Base-by-base conservation (phyloP, 768 basidiomycete genomes). In the Boletellus ananas region DNA sequence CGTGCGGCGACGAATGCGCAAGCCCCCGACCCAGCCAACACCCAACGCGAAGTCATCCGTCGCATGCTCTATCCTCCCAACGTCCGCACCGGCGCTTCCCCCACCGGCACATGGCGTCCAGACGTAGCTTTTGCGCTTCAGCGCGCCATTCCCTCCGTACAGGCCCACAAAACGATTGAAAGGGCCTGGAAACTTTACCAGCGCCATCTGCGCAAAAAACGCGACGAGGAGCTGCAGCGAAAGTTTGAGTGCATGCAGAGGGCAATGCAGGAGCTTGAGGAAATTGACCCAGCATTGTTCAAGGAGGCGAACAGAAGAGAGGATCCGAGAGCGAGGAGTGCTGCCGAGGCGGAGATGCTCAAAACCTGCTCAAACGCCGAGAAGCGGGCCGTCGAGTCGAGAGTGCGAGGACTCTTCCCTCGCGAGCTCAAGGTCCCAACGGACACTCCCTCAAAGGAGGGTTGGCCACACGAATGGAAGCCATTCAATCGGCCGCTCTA, bases 161-260 rank as follows among this genome's bases (percentile, higher is more conserved):
- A 95, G 66, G 92, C 90, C 0, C 91, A 96, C 71, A 80, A 92
- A 55, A 96, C 92, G 2, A 93, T 96, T 46, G 86, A 91, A 56
- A 82, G 94, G 29, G 94, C 94, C 4, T 97, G 89, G 88, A 72
- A 84, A 45, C 77, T 97, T 11, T 83, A 91, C 70, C 77, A 80
- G 56, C 79, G 94, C 27, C 84, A 89, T 61, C 52, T 84, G 34
- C 81, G 94, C 36, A 81, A 86, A 61, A 73, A 76, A 54, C 77
- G 87, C 39, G 79, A 84, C 25, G 80, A 74, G 33, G 87, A 91
- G 61, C 64, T 90, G 54, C 72, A 74, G 50, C 78, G 84, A 68
- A 94, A 94, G 68, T 93, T 85, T 61, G 77, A 82, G 48, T 79
- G 80, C 59, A 94, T 96, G 93, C 73, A 74, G 65, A 70, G 71